Evolutionary conservation across 441 rosid species (phyloP), one percentile per base, ranked within the genome.

Genomic region (Pelargonium citronellum): DNA sequence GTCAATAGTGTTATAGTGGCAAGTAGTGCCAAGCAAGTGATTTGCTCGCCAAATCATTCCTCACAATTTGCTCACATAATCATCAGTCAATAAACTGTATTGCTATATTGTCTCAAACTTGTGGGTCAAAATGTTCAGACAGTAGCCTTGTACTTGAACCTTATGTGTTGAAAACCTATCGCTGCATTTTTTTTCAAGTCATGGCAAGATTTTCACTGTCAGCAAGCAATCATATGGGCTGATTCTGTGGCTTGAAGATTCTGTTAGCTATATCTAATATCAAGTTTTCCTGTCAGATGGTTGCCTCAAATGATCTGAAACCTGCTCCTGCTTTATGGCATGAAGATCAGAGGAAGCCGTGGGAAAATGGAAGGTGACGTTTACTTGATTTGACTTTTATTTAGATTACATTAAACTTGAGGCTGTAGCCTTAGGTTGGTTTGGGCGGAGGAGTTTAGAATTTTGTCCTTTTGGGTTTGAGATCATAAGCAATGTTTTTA

Each of bases 261-360:
- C 27, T 2, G 8, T 19, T 60, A 61, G 39, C 53, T 24, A 24
- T 37, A 65, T 19, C 41, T 39, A 71, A 55, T 22, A 13, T 34
- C 39, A 8, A 16, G 10, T 58, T 62, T 30, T 37, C 46, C 67
- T 73, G 75, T 47, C 87, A 94, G 98, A 82, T 73, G 34, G 87
- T 94, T 70, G 73, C 81, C 53, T 58, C 60, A 4, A 84, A 81
- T 69, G 96, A 91, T 84, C 44, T 91, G 78, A 85, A 89, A 79
- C 83, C 87, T 72, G 87, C 46, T 41, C 84, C 89, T 74, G 77
- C 69, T 64, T 73, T 95, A 69, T 95, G 99, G 99, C 99, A 91
- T 76, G 97, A 90, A 81, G 94, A 91, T 69, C 75, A 85, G 71
- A 81, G 87, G 79, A 57, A 3, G 63, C 63, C 64, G 22, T 58